Percentiles rank a stretch among this genome's conserved stretches.
Conservation (phyloP, 1,284 basidiomycete genomes). For the Gastroboletus turbinatus region DNA sequence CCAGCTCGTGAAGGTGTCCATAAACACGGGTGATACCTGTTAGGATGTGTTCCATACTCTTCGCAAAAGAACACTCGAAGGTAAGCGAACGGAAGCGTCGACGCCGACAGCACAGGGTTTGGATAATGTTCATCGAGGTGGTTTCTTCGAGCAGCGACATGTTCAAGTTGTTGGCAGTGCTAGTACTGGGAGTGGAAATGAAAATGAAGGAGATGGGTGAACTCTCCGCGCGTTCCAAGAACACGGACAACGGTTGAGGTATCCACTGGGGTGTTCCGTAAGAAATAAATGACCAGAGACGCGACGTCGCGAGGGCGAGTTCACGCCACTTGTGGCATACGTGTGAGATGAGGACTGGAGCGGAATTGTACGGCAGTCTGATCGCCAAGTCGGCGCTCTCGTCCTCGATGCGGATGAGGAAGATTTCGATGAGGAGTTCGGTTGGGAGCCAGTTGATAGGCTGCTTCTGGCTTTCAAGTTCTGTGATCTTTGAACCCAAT, state of each 20-base stretch:
- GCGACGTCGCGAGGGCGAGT: slow-evolving; percentile 40
- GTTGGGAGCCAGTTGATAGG: slow-evolving; percentile 51
- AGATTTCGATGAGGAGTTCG: slow-evolving; percentile 48
- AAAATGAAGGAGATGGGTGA: slow-evolving; percentile 40
- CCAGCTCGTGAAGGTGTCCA: slow-evolving; percentile 32
- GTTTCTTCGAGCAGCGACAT: slow-evolving; percentile 12
- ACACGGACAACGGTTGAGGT: slow-evolving; percentile 28
- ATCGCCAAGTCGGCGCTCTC: slow-evolving; percentile 15
- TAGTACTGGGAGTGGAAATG: slow-evolving; percentile 17
- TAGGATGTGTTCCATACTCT: slow-evolving; percentile 30
- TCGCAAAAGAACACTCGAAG: slow-evolving; percentile 34
- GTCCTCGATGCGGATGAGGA: slow-evolving; percentile 33
- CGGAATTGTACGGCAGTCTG: slow-evolving; percentile 28
- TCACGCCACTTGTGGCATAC: slow-evolving; percentile 48
- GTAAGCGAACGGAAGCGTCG: slow-evolving; percentile 36
- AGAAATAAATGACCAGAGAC: slow-evolving; percentile 45
- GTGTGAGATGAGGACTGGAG: slow-evolving; percentile 43
- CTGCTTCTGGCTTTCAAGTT: slow-evolving; percentile 39
- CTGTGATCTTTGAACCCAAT: slow-evolving; percentile 30
- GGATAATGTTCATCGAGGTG: slow-evolving; percentile 24
- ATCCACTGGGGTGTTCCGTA: slow-evolving; percentile 32
- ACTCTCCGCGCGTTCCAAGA: slow-evolving; percentile 37
- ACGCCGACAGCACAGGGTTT: slow-evolving; percentile 24
- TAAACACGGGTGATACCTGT: slow-evolving; percentile 18
- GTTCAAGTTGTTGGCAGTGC: slow-evolving; percentile 2